Evolutionary conservation across 2,329 filamentous ascomycete genomes (phyloP).

Genomic region (Colletotrichum horii): DNA sequence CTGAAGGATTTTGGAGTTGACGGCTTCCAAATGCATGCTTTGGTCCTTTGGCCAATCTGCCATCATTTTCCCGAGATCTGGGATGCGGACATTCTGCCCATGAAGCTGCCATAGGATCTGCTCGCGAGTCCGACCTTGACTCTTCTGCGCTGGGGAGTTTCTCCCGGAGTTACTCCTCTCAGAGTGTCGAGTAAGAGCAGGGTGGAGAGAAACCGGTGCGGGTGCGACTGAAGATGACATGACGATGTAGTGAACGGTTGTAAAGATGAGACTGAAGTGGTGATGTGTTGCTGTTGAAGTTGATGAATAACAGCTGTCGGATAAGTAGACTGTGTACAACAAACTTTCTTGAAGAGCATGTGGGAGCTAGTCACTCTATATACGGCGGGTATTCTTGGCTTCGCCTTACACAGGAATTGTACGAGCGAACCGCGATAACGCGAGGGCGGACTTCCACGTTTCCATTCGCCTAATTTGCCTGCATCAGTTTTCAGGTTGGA

Average conservation of each 20-base stretch:
- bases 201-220: background rate
- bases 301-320: background rate
- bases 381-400: background rate
- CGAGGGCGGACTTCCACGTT: background rate
- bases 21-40: background rate
- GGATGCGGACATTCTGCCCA: constrained; percentile 5
- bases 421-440: background rate
- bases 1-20: background rate
- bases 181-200: background rate
- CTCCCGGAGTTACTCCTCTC: background rate
- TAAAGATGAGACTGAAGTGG: background rate
- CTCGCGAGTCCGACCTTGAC: background rate
- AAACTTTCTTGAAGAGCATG: background rate
- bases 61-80: constrained; percentile 1
- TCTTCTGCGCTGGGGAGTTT: background rate
- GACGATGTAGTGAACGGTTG: background rate
- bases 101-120: constrained; percentile 2
- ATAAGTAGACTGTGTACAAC: background rate
- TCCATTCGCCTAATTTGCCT: background rate
- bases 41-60: background rate
- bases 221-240: background rate
- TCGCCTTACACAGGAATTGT: background rate
- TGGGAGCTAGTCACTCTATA: background rate
- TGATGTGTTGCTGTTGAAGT: background rate
- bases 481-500: no score